A percentile compares a stretch with the other conserved stretches of the same genome.
phyloP scores from a whole-genome alignment of 768 basidiomycete species.

The Cyclocybe aegerita region DNA sequence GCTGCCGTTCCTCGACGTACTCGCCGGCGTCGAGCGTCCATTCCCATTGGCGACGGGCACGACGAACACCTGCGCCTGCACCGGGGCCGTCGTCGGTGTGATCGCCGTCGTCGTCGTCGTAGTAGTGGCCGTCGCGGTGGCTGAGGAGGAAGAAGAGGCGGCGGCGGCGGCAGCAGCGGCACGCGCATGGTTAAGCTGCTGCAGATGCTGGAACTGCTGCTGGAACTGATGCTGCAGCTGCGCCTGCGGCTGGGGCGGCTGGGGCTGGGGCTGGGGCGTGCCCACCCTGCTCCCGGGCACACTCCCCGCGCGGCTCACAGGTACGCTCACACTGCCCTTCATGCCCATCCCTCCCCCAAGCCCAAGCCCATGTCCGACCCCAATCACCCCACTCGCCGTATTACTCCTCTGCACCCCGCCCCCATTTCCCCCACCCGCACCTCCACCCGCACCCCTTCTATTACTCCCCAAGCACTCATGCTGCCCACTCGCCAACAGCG shows the following conservation, averaged over 20 bases:
- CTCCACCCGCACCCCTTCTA: slow-evolving; percentile 12
- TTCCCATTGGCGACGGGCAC: slow-evolving; percentile 4
- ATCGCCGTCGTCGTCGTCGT: slow-evolving; percentile 18
- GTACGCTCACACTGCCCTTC: slow-evolving; percentile 32
- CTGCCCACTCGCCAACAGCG: slow-evolving; percentile 75
- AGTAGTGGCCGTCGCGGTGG: slow-evolving; percentile 5
- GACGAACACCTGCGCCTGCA: slow-evolving; percentile 16
- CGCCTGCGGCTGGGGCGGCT: slow-evolving; percentile 27
- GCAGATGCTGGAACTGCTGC: slow-evolving; percentile 32
- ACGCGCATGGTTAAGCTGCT: slow-evolving; percentile 24
- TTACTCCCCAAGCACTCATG: slow-evolving; percentile 41
- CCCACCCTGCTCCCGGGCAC: slow-evolving; percentile 30
- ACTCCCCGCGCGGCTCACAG: slow-evolving; percentile 34
- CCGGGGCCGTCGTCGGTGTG: slow-evolving; percentile 13
- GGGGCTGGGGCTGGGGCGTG: slow-evolving; percentile 29
- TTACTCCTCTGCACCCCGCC: slow-evolving; percentile 1
- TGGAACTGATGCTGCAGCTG: slow-evolving; percentile 35
- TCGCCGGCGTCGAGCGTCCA: neutral
- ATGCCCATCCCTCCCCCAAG: slow-evolving; percentile 6
- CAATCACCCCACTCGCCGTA: slow-evolving; percentile 11
- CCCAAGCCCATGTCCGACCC: slow-evolving; percentile 9
- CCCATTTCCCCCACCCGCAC: slow-evolving; percentile 3
- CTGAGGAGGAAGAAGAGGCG: neutral
- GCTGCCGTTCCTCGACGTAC: neutral
- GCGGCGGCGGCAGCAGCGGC: neutral